These are phyloP conservation scores for Penstemon davidsonii DNA, from an alignment of 257 asterid genomes.

Conservation along the genomic window DNA sequence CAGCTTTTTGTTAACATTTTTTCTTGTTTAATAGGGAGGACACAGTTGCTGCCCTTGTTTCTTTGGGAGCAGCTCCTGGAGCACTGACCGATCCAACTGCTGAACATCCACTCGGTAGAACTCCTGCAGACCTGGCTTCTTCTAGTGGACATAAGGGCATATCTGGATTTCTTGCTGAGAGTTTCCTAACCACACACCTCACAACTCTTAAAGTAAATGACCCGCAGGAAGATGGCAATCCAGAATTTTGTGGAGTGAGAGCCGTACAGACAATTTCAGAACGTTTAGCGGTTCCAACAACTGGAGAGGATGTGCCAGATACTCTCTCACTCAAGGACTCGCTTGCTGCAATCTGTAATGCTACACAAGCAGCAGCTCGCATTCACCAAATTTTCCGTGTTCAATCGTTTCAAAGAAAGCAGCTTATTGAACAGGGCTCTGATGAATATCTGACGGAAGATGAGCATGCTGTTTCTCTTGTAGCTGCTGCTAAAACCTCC, in stretches of 20 bases:
- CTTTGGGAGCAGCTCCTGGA: slow-evolving; percentile 88
- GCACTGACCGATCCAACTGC: slow-evolving; percentile 77
- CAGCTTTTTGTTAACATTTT: slow-evolving; percentile 19
- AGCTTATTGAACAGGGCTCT: slow-evolving; percentile 45
- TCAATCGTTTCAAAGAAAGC: slow-evolving; percentile 88
- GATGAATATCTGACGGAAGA: slow-evolving; percentile 46
- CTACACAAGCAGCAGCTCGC: slow-evolving; percentile 92
- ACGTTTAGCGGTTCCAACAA: slow-evolving; percentile 65
- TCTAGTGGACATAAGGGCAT: slow-evolving; percentile 91
- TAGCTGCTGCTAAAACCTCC: slow-evolving; percentile 54
- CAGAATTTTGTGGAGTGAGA: slow-evolving; percentile 43
- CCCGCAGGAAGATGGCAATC: slow-evolving; percentile 38
- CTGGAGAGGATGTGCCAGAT: slow-evolving; percentile 69
- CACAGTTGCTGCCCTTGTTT: slow-evolving; percentile 78
- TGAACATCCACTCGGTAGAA: slow-evolving; percentile 64
- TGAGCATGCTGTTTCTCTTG: slow-evolving; percentile 58
- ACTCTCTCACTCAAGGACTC: slow-evolving; percentile 82
- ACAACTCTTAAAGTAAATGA: slow-evolving; percentile 60
- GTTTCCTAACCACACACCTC: slow-evolving; percentile 71
- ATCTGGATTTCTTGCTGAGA: slow-evolving; percentile 90
- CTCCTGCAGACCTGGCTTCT: slow-evolving; percentile 94
- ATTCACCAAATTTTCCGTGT: slow-evolving; percentile 82
- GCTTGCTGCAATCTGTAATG: slow-evolving; percentile 88
- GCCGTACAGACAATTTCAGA: slow-evolving; percentile 66
- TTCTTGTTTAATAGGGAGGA: slow-evolving; percentile 67